Base-by-base conservation (phyloP, 495 filamentous ascomycete genomes). In the Penicillium ochrochloron region DNA sequence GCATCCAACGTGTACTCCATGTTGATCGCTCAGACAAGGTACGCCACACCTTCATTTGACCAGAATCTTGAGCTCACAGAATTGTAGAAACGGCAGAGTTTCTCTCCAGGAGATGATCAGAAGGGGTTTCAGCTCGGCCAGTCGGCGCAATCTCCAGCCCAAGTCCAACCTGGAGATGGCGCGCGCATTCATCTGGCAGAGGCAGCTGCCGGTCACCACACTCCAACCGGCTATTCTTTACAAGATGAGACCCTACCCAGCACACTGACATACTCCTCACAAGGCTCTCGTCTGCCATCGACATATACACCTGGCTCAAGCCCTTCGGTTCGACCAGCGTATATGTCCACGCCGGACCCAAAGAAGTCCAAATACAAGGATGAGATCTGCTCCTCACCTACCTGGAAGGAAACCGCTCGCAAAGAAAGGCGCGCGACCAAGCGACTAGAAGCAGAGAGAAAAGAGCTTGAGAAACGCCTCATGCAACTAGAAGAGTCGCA, bases 371-470 rank as follows among this genome's bases (percentile, higher is more conserved):
- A 63, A 17, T 11, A 35, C 14, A 17, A 39, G 59, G 9, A 61
- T 10, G 59, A 60, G 19, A 68, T 70, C 14, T 61, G 57, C 51
- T 62, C 57, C 21, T 68, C 70, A 0, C 66, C 69, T 9, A 74
- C 69, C 5, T 66, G 62, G 69, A 67, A 70, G 51, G 62, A 64
- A 0, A 63, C 59, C 1, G 41, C 60, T 15, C 72, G 69, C n/a
- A 73, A 75, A 55, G 76, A 80, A 39, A 71, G 74, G 46, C 74
- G 76, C 0, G 78, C 74, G 11, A 79, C 78, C 10, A 75, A 64
- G 35, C 70, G 75, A 15, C 54, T 80, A 56, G 78, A 80, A 52
- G 73, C 75, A 37, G 76, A 80, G 55, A 71, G 78, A 60, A 64
- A 74, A 21, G 76, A 79, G 35, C 67, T 77, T 19, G 76, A 79